A percentile compares a stretch with the other conserved stretches of the same genome.
phyloP scores from a whole-genome alignment of 2,329 filamentous ascomycete genomes.

The Cladosporium austrohemisphaericum region DNA sequence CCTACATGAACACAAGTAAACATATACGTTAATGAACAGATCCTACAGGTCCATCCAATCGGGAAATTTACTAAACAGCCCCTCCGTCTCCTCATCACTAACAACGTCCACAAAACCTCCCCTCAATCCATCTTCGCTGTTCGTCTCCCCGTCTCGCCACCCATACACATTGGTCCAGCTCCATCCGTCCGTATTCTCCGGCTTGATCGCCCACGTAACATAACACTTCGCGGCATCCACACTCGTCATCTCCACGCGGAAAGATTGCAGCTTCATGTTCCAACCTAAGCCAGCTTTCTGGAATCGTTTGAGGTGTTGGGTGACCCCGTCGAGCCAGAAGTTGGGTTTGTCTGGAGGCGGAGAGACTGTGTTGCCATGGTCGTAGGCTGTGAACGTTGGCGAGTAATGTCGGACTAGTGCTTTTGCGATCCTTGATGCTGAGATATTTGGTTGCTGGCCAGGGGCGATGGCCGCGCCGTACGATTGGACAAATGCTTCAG shows the following conservation, averaged over 20 bases:
- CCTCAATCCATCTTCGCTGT: background rate
- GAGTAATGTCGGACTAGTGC: constrained; percentile 15
- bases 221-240: constrained; percentile 4
- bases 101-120: constrained; percentile 16
- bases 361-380: constrained; percentile 1
- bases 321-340: constrained; percentile 9
- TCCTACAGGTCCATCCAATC: constrained; percentile 10
- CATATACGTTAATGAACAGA: background rate
- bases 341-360: background rate
- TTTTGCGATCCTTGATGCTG: constrained; percentile 26
- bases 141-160: constrained; percentile 10
- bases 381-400: constrained; percentile 4
- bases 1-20: no score
- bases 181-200: background rate
- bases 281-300: constrained; percentile 1
- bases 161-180: constrained; percentile 17
- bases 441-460: background rate
- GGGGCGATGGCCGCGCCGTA: constrained; percentile 6
- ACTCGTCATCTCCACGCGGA: background rate
- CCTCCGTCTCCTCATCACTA: constrained; percentile 16
- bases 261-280: constrained; percentile 5
- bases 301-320: constrained; percentile 13
- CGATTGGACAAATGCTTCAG: constrained; percentile 4
- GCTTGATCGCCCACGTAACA: constrained; percentile 15
- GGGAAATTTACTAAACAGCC: constrained; percentile 12